Conservation (phyloP, 2,329 filamentous ascomycete genomes). For the Tolypocladium endophyticum region DNA sequence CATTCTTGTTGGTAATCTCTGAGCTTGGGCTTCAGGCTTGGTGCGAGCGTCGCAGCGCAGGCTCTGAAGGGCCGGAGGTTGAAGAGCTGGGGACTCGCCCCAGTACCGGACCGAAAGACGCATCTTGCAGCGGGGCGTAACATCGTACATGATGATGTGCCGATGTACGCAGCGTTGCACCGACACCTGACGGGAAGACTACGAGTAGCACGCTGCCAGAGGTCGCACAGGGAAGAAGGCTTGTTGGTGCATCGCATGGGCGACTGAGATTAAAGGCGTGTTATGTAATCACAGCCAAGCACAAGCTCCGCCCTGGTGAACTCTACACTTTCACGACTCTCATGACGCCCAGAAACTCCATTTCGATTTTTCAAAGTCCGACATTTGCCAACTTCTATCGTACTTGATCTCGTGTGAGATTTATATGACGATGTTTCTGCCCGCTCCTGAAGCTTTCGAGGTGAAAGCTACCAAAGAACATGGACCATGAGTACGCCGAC, state of each 20-base stretch:
- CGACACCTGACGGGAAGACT: not conserved
- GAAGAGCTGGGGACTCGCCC: slow-evolving; percentile 3
- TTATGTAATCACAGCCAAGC: not conserved
- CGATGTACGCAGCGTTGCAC: not conserved
- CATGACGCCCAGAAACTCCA: not conserved
- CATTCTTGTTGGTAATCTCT: slow-evolving; percentile 87
- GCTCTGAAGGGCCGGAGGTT: slow-evolving; percentile 8
- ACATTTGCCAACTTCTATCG: no score
- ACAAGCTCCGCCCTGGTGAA: not conserved
- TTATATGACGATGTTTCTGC: not conserved
- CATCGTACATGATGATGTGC: slow-evolving; percentile 25
- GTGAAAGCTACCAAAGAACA: slow-evolving; percentile 13
- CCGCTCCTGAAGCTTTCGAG: slow-evolving; percentile 8
- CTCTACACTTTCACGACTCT: not conserved
- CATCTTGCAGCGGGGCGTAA: slow-evolving; percentile 18
- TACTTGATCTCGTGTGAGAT: not conserved
- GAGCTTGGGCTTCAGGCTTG: slow-evolving; percentile 40
- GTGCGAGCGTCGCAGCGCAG: slow-evolving; percentile 11
- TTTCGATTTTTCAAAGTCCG: not conserved
- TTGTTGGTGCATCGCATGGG: not conserved
- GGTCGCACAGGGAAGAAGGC: not conserved
- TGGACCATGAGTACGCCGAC: slow-evolving; percentile 18
- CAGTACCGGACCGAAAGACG: slow-evolving; percentile 11
- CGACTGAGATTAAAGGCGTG: not conserved
- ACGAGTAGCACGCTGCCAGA: not conserved